These are phyloP conservation scores for Calonectria fujianensis DNA, from an alignment of 2,329 filamentous ascomycete species.

Conservation along the genomic window DNA sequence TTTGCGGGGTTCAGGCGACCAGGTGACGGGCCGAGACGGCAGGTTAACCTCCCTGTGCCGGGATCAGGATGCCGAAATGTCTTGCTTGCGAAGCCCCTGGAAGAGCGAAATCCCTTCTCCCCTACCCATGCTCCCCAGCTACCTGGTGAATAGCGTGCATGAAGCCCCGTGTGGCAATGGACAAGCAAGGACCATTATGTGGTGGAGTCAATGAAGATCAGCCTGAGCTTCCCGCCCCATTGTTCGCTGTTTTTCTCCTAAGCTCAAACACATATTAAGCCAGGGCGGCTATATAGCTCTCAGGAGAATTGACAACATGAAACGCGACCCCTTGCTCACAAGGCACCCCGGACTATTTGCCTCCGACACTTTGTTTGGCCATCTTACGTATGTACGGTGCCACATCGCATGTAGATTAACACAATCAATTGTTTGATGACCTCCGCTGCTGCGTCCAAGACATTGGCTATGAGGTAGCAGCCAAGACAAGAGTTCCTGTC, in stretches of 20 bases:
- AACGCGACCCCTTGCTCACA: conserved; percentile 28
- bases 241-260: conserved; percentile 31
- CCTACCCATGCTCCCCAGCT: conserved; percentile 18
- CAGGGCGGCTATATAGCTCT: conserved; percentile 43
- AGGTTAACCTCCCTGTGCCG: conserved; percentile 6
- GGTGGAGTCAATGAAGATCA: conserved; percentile 39
- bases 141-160: conserved; percentile 22
- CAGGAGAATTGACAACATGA: conserved; percentile 39
- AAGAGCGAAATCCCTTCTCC: conserved; percentile 11
- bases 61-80: conserved; percentile 34
- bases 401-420: conserved; percentile 47
- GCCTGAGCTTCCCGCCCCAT: conserved; percentile 25
- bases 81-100: conserved; percentile 21
- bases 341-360: conserved; percentile 33
- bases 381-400: conserved; percentile 40
- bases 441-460: background rate
- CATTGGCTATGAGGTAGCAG: conserved; percentile 24
- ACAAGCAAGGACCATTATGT: conserved; percentile 26
- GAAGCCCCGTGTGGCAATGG: conserved; percentile 6
- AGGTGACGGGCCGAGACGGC: conserved; percentile 35
- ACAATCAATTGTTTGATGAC: conserved; percentile 28
- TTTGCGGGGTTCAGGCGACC: conserved; percentile 22
- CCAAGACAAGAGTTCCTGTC: conserved; percentile 27
- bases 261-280: conserved; percentile 41
- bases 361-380: conserved; percentile 42